A percentile compares a stretch with the other conserved stretches of the same genome.
Conservation (phyloP, 371 early-diverging fungal species). For the Mortierella sp. region DNA sequence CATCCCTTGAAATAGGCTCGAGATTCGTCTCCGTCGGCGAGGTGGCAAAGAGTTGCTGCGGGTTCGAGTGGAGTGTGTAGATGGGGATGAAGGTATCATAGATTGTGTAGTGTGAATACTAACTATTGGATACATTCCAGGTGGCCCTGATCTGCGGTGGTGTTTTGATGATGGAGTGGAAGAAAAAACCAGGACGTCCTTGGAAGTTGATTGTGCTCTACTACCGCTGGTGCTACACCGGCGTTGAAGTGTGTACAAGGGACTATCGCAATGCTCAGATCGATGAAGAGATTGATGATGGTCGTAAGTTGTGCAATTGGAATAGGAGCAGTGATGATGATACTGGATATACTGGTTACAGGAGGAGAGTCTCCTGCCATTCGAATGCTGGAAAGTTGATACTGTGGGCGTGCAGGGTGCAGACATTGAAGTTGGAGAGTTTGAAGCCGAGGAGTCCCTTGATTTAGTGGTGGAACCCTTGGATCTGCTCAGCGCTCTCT, state of each 20-base stretch:
- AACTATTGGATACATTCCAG: slow-evolving; percentile 18
- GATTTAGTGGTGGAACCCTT: slow-evolving; percentile 16
- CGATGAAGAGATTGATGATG: slow-evolving; percentile 13
- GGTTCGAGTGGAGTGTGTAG: slow-evolving; percentile 3
- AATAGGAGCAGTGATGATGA: slow-evolving; percentile 5
- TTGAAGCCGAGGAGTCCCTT: slow-evolving; percentile 14
- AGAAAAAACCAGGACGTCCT: slow-evolving; percentile 2
- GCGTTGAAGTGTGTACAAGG: slow-evolving; percentile 32
- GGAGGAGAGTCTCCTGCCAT: slow-evolving; percentile 35
- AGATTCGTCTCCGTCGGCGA: slow-evolving; percentile 23
- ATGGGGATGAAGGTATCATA: neutral
- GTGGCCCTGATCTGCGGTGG: slow-evolving; percentile 23
- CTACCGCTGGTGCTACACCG: slow-evolving; percentile 16
- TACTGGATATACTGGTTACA: slow-evolving; percentile 16
- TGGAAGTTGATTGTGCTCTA: slow-evolving; percentile 6
- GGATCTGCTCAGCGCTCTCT: slow-evolving; percentile 26
- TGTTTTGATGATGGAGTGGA: slow-evolving; percentile 13
- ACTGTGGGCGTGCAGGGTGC: slow-evolving; percentile 19
- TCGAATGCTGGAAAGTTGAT: slow-evolving; percentile 40
- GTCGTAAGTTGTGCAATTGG: neutral
- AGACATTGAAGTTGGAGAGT: slow-evolving; percentile 11
- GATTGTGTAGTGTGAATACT: slow-evolving; percentile 17
- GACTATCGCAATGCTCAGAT: slow-evolving; percentile 21
- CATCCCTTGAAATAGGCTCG: neutral
- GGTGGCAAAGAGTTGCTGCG: slow-evolving; percentile 44